Base-by-base conservation (phyloP, 768 basidiomycete genomes). In the Chalciporus chontae region DNA sequence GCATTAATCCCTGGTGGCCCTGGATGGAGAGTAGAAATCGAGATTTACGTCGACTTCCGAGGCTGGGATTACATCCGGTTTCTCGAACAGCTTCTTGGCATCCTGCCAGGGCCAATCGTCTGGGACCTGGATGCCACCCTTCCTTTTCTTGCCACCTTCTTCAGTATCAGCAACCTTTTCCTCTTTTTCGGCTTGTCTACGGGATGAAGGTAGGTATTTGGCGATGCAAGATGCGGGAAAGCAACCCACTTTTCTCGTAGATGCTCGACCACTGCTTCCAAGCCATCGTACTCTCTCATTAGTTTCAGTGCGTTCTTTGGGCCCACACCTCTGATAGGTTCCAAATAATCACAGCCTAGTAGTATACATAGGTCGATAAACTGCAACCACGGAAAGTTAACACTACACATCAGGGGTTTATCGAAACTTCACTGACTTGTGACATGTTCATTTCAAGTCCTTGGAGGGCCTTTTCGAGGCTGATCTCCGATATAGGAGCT, bases 21-120 rank as follows among this genome's bases (percentile, higher is more conserved):
- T 14, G 11, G 9, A 27, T 38, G 48, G 26, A 7, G 24, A 17
- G 18, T 43, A 23, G 7, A 38, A n/a, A 7, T 36, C 17, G 17
- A 27, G 14, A 60, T 71, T 36, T 53, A 95, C 94, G 72, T 96
- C 89, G 21, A 97, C 65, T 58, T 97, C 78, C 41, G 85, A 83
- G 3, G 92, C 87, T 21, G 92, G 87, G 8, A 83, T 73, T 18
- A 99, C 95, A 52, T 96, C 92, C 2, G 96, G 96, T 44, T 86
- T 81, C 69, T 85, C 69, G 62, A 99, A 99, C 21, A 99, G 63
- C 65, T 84, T 78, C 70, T 94, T 94, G 32, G 96, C 96, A 54
- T 93, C 87, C 66, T 94, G 84, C 90, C 91, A 98, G 42, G 91
- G 91, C 95, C 95, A 99, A 51, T 95, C 85, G 40, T 94, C 94